Percentiles rank a stretch among this genome's conserved stretches.
These are phyloP conservation scores for Coelastrella sp. DNA, from an alignment of 139 green algal genomes.

Conservation along the genomic window DNA sequence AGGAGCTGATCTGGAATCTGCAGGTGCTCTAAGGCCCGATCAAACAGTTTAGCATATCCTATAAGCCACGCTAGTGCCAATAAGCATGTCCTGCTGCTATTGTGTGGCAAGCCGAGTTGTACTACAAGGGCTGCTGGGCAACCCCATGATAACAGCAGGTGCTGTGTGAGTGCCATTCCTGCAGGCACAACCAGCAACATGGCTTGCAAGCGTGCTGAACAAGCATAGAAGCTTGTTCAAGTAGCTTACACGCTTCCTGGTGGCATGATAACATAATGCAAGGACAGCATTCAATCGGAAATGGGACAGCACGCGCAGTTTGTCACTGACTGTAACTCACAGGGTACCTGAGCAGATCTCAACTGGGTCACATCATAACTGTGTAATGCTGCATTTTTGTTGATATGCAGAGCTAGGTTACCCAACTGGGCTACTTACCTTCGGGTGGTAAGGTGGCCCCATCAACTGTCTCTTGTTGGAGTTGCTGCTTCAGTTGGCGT, in stretches of 20 bases:
- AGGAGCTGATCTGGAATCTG: slow-evolving; percentile 23
- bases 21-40: slow-evolving; percentile 21
- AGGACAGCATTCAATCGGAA: no score
- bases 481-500: neutral
- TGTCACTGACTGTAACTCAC: no score
- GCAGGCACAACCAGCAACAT: neutral
- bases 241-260: no score
- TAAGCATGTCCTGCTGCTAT: slow-evolving; percentile 25
- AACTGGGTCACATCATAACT: no score
- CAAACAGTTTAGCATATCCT: slow-evolving; percentile 22
- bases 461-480: slow-evolving; percentile 14
- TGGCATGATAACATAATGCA: no score
- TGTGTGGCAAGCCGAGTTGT: neutral
- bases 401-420: no score
- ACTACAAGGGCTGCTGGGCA: slow-evolving; percentile 1
- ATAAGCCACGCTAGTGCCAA: slow-evolving; percentile 26
- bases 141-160: neutral
- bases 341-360: no score
- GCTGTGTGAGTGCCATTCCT: neutral
- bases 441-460: neutral
- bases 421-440: neutral
- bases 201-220: neutral
- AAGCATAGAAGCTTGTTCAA: no score
- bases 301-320: no score
- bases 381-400: no score